phyloP scores from a whole-genome alignment of 2,329 filamentous ascomycete genomes.

The Dothistroma septosporum region DNA sequence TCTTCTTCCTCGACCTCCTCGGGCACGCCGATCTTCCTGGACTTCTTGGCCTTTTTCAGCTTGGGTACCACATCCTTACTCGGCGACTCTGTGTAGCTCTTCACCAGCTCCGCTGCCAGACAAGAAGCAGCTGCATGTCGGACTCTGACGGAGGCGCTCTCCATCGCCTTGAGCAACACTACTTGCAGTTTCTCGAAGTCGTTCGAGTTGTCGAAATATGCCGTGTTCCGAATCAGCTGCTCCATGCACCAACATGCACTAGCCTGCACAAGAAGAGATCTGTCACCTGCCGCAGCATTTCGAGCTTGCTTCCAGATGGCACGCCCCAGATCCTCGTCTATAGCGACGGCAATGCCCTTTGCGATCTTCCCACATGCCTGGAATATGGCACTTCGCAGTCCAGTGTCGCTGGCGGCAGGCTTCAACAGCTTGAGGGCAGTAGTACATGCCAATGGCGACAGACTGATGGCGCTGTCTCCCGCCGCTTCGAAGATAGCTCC shows the following conservation, averaged over 20 bases:
- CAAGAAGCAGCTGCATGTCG: constrained; percentile 83
- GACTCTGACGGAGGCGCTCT: constrained; percentile 69
- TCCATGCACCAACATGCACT: constrained; percentile 76
- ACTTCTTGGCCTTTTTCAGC: constrained; percentile 67
- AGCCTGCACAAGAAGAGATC: constrained; percentile 73
- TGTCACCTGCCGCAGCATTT: constrained; percentile 71
- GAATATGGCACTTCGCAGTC: constrained; percentile 74
- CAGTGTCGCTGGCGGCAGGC: constrained; percentile 71
- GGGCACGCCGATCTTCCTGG: constrained; percentile 62
- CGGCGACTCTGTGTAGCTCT: constrained; percentile 66
- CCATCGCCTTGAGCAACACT: constrained; percentile 79
- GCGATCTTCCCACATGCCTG: constrained; percentile 70
- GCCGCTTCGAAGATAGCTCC: constrained; percentile 88
- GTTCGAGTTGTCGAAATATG: constrained; percentile 79
- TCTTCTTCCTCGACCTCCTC: constrained; percentile 63
- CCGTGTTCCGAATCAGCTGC: constrained; percentile 65
- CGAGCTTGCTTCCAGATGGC: constrained; percentile 92
- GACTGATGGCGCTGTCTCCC: constrained; percentile 83
- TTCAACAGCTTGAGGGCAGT: constrained; percentile 77
- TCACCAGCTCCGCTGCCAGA: constrained; percentile 76
- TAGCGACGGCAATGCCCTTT: constrained; percentile 67
- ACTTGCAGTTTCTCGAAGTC: constrained; percentile 88
- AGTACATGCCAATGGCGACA: constrained; percentile 70
- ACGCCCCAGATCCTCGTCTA: constrained; percentile 80
- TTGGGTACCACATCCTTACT: constrained; percentile 52